Evolutionary conservation across 768 basidiomycete species (phyloP), one percentile per base, ranked within the genome.

Genomic region (Phaffia australis): DNA sequence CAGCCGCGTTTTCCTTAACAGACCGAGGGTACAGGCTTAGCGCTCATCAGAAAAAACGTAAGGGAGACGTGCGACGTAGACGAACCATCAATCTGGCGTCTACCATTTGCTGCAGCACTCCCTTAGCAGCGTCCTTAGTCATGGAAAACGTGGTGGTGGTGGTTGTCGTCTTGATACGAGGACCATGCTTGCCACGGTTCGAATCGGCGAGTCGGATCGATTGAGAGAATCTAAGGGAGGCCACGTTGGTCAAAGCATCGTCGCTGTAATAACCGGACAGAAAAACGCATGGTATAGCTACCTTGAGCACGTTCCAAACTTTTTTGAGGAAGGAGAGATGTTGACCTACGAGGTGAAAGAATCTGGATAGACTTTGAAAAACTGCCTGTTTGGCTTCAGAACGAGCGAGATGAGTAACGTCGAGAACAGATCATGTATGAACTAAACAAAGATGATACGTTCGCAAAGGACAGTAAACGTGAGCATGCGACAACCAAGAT

Each of bases 141-240:
- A 99, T 98, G 70, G 90, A 91, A 80, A 99, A 99, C 42, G 95
- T 99, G 49, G 95, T 99, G 2, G 95, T 98, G 11, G 95, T 99
- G 0, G 95, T 99, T 0, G 94, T 98, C 73, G 95, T 98, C 74
- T 97, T 88, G 77, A 99, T 89, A 42, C 35, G 35, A 42, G 35
- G 35, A 11, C 35, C 35, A 11, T 42, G 35, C 35, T 42, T 42
- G 35, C 35, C 35, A 5, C 11, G 35, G 4, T 42, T 42, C 74
- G 94, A 87, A 82, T 99, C 95, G 74, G 92, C 87, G 72, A 90
- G 88, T 75, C 95, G 89, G 80, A 91, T 93, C 62, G 95, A 98
- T 80, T 99, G 95, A 30, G 94, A 93, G 76, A 98, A 99, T 77
- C 95, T 97, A 74, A 98, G 85, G 5, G 88, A 88, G 49, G 90